Conservation (phyloP, 495 filamentous ascomycete genomes). For the Talaromyces nanjingensis region DNA sequence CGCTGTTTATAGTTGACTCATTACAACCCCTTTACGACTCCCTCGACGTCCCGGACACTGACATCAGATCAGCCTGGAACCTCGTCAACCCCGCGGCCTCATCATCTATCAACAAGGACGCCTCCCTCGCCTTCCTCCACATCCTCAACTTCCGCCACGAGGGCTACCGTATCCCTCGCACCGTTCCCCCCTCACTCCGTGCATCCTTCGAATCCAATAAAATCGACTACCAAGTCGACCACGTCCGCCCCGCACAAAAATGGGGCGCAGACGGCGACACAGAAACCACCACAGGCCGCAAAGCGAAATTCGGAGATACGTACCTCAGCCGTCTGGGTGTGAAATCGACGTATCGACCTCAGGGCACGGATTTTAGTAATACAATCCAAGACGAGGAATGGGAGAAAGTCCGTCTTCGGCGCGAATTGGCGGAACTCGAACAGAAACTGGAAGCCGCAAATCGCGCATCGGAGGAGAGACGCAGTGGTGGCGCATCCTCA, state of each 20-base stretch:
- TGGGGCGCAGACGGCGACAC: constrained; percentile 67
- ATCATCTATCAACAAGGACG: constrained; percentile 84
- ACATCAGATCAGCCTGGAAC: constrained; percentile 92
- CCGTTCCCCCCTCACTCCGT: constrained; percentile 86
- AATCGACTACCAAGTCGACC: constrained; percentile 91
- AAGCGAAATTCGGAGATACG: constrained; percentile 93
- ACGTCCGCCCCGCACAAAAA: constrained; percentile 52
- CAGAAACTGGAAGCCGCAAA: constrained; percentile 73
- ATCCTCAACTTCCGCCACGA: constrained; percentile 93
- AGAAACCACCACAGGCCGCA: constrained; percentile 71
- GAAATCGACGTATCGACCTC: constrained; percentile 58
- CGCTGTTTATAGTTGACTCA: constrained; percentile 52
- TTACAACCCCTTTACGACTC: constrained; percentile 81
- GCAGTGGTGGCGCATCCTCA: constrained; percentile 26
- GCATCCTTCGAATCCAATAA: constrained; percentile 86
- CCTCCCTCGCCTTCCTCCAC: constrained; percentile 87
- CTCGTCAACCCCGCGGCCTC: constrained; percentile 82
- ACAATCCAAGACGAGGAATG: constrained; percentile 77
- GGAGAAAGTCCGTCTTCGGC: constrained; percentile 93
- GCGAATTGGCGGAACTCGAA: constrained; percentile 83
- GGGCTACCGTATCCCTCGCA: constrained; percentile 86
- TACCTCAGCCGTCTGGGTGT: constrained; percentile 87
- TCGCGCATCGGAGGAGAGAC: constrained; percentile 49
- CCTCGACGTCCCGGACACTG: constrained; percentile 92
- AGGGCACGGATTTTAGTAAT: constrained; percentile 79